Evolutionary conservation across 23 red algal genomes (phyloP), one percentile per base, ranked within the genome.

Genomic region (Gracilaria domingensis): DNA sequence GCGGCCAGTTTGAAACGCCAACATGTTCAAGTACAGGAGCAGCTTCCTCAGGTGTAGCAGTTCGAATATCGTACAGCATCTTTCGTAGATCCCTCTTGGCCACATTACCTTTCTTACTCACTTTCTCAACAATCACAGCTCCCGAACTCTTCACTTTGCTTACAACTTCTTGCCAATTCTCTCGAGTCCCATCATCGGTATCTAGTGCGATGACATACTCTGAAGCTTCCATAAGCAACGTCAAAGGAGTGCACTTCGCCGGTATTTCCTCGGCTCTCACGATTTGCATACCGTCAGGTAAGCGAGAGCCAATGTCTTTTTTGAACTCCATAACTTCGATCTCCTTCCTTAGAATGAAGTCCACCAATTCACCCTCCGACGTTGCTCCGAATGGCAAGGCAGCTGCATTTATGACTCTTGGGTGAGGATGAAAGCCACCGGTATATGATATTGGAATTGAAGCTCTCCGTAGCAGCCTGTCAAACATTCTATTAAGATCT

Each of bases 341-440:
- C 51, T 80, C 17, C 26, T 83, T 42, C 59, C 38, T 54, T 30
- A 95, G 67, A 17, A 70, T 39, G 17, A 95, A 83, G 81, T 95
- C 93, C 47, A 91, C 55, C 0, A 95, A 47, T 84, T 95, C 93
- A 34, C 76, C 79, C 7, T 55, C 57, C 35, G 85, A 67, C 13
- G 85, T 95, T 54, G 55, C 28, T 26, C 93, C 93, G 73, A 95
- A 88, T 67, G 93, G 86, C 49, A 91, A 81, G 16, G 93, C 86
- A 36, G 81, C 82, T 38, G 93, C 93, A 30, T 45, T 84, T 21
- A 78, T 36, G 28, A 95, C 81, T 33, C 85, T 36, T 32, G 93
- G 93, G 24, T 79, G 83, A 36, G 86, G 93, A 79, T 95, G 86
- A 56, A 73, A 90, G 32, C 85, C 85, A 44, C 67, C 84, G 17